These are phyloP conservation scores for Hygrocybe coccinea DNA, from an alignment of 768 basidiomycete genomes.

Conservation along the genomic window DNA sequence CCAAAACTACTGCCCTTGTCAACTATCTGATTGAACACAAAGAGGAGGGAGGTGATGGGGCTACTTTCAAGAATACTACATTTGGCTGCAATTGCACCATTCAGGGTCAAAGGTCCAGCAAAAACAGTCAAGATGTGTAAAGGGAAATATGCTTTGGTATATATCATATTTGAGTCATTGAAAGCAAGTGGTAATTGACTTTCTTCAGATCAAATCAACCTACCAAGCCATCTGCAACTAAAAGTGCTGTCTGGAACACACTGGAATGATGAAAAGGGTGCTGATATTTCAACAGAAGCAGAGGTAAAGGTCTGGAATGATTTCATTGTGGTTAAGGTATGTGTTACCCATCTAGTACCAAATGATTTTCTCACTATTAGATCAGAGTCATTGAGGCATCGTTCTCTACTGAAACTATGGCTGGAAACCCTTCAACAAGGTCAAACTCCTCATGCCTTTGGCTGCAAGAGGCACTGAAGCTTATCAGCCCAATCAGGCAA, in stretches of 20 bases:
- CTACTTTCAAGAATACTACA: constrained; percentile 17
- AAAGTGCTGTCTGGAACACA: not conserved
- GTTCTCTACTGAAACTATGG: not conserved
- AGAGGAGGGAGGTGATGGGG: constrained; percentile 23
- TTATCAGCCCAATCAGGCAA: not conserved
- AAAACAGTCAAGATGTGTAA: constrained; percentile 7
- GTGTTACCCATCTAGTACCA: too few species aligned
- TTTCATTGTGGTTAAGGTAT: not conserved
- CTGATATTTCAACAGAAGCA: not conserved
- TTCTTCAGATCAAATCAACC: not conserved
- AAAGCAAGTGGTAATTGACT: too few species aligned
- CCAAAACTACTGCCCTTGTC: constrained; percentile 15
- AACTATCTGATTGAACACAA: constrained; percentile 18
- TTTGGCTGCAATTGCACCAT: constrained; percentile 12
- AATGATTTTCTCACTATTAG: not conserved
- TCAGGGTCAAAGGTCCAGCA: constrained; percentile 1
- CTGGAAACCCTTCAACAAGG: not conserved
- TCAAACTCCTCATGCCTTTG: not conserved
- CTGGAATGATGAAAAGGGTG: not conserved
- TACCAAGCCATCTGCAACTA: not conserved
- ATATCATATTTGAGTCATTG: constrained; percentile 2
- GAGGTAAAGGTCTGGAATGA: not conserved
- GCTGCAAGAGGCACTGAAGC: not conserved
- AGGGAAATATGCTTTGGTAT: constrained; percentile 8
- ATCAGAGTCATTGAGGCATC: not conserved